phyloP scores from a whole-genome alignment of 2,329 filamentous ascomycete species.

The Calonectria crousiana region DNA sequence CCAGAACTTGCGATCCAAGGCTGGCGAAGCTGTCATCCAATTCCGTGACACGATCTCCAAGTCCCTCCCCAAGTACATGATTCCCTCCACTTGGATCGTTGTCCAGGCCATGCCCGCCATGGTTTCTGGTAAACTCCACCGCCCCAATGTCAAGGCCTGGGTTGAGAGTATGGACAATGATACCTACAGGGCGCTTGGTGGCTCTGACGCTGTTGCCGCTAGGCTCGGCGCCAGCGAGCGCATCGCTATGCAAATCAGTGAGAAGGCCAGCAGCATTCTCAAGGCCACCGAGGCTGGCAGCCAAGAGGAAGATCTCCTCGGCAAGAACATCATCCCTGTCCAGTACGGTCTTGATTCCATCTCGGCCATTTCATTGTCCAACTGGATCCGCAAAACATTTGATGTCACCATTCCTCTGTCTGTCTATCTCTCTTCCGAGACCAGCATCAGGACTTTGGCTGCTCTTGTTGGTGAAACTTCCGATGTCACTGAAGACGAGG shows the following conservation, averaged over 20 bases:
- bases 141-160: conserved; percentile 55
- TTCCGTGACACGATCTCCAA: conserved; percentile 21
- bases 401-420: neutral
- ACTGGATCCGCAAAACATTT: conserved; percentile 1
- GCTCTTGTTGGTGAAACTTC: neutral
- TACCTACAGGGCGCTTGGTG: conserved; percentile 41
- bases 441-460: neutral
- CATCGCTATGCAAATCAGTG: neutral
- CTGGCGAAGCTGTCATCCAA: neutral
- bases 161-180: conserved; percentile 54
- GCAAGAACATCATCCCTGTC: conserved; percentile 1
- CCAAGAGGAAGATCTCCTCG: neutral
- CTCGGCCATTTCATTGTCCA: neutral
- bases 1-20: neutral
- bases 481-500: neutral
- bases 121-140: conserved; percentile 34
- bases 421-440: neutral
- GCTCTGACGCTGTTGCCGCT: neutral
- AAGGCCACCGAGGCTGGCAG: neutral
- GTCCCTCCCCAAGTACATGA: conserved; percentile 33
- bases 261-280: neutral
- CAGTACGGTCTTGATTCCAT: neutral
- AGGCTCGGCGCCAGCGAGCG: neutral
- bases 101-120: conserved; percentile 27
- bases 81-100: conserved; percentile 31